phyloP scores from a whole-genome alignment of 139 green algal genomes.

The Chlorella sorokiniana region DNA sequence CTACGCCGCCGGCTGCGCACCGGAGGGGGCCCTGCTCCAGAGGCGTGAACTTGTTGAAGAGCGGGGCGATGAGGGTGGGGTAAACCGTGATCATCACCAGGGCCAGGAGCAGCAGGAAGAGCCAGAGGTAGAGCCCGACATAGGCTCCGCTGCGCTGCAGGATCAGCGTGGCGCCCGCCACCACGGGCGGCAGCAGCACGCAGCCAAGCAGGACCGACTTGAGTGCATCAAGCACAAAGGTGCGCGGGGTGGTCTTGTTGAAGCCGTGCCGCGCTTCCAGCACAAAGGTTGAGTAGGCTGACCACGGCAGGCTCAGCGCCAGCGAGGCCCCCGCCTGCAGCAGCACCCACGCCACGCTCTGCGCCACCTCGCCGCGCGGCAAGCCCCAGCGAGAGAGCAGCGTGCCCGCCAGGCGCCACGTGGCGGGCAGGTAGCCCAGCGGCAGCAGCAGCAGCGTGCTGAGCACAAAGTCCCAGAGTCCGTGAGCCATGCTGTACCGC shows the following conservation, averaged over 20 bases:
- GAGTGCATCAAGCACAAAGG: conserved; percentile 75
- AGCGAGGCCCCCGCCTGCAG: conserved; percentile 27
- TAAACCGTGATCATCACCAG: conserved; percentile 84
- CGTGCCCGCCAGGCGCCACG: conserved; percentile 22
- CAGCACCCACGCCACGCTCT: conserved; percentile 64
- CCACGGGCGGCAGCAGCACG: conserved; percentile 75
- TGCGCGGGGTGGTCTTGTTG: conserved; percentile 83
- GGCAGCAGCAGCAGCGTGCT: conserved; percentile 22
- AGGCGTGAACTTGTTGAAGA: conserved; percentile 89
- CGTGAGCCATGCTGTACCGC: conserved; percentile 39
- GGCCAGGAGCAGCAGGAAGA: conserved; percentile 73
- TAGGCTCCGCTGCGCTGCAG: conserved; percentile 61
- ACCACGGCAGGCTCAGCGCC: conserved; percentile 73
- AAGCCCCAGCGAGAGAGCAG: conserved; percentile 4
- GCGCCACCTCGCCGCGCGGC: conserved; percentile 49
- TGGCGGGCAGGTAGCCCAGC: conserved; percentile 35
- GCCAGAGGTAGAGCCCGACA: conserved; percentile 83
- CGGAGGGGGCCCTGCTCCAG: conserved; percentile 57
- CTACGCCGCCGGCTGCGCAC: neutral
- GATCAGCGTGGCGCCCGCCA: conserved; percentile 72
- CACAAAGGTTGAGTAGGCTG: conserved; percentile 80
- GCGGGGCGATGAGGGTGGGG: conserved; percentile 57
- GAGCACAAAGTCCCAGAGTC: conserved; percentile 46
- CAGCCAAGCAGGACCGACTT: conserved; percentile 63
- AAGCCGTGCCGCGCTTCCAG: conserved; percentile 87